Conservation (phyloP, 2,329 filamentous ascomycete species). For the Ceratocystis harringtonii region DNA sequence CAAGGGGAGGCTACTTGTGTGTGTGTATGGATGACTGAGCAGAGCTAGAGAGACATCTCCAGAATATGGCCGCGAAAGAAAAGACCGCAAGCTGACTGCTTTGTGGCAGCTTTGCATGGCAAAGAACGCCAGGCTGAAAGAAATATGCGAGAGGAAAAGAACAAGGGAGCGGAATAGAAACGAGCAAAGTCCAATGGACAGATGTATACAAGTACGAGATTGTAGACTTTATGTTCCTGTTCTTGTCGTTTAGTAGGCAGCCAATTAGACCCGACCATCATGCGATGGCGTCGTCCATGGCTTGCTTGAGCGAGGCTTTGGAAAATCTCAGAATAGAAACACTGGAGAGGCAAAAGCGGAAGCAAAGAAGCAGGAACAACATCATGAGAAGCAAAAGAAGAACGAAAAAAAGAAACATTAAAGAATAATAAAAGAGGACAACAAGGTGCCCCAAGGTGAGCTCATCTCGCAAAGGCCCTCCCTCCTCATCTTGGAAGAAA, state of each 20-base stretch:
- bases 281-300: background rate
- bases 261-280: background rate
- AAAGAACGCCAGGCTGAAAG: conserved; percentile 3
- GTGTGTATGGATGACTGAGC: background rate
- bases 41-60: background rate
- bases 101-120: background rate
- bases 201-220: background rate
- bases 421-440: background rate
- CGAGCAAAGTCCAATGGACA: too few species aligned
- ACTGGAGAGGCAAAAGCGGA: background rate
- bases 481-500: too few species aligned
- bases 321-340: background rate
- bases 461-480: too few species aligned
- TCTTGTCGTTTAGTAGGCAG: background rate
- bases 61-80: too few species aligned
- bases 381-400: background rate
- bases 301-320: too few species aligned
- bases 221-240: background rate
- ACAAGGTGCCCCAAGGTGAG: too few species aligned
- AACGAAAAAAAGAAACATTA: background rate
- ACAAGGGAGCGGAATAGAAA: background rate
- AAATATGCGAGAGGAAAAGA: background rate
- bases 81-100: background rate
- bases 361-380: background rate
- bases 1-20: background rate